Evolutionary conservation across 2,329 filamentous ascomycete genomes (phyloP).

Genomic region (Pestalotiopsis sp.): DNA sequence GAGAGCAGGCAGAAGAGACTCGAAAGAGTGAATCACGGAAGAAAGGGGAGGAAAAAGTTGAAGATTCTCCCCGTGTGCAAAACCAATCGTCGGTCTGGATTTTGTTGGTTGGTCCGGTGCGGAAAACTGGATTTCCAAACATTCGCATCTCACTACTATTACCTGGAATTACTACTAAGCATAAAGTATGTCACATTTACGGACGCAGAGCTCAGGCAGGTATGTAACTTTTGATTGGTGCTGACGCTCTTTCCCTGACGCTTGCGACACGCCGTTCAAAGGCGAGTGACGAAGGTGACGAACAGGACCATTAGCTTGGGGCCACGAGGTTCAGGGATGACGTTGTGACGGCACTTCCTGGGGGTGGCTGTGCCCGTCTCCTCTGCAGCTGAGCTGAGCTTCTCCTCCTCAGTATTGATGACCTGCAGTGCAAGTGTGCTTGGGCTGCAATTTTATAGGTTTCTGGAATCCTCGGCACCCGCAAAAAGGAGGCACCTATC

Average conservation of each 20-base stretch:
- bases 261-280: background rate
- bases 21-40: background rate
- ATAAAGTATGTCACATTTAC: conserved; percentile 1
- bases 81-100: background rate
- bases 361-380: background rate
- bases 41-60: background rate
- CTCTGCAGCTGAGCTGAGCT: background rate
- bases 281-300: conserved; percentile 1
- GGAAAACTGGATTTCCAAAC: background rate
- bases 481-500: background rate
- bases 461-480: background rate
- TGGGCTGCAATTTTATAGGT: background rate
- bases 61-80: background rate
- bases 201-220: background rate
- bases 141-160: background rate
- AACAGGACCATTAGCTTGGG: conserved; percentile 1
- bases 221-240: background rate
- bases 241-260: background rate
- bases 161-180: background rate
- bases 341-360: conserved; percentile 2
- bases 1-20: background rate
- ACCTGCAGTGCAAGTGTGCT: background rate
- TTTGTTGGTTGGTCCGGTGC: background rate
- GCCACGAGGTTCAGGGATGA: conserved; percentile 11
- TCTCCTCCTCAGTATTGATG: background rate